A percentile compares a stretch with the other conserved stretches of the same genome.
Conservation (phyloP, 2,329 filamentous ascomycete species). For the Gliomastix tumulicola region DNA sequence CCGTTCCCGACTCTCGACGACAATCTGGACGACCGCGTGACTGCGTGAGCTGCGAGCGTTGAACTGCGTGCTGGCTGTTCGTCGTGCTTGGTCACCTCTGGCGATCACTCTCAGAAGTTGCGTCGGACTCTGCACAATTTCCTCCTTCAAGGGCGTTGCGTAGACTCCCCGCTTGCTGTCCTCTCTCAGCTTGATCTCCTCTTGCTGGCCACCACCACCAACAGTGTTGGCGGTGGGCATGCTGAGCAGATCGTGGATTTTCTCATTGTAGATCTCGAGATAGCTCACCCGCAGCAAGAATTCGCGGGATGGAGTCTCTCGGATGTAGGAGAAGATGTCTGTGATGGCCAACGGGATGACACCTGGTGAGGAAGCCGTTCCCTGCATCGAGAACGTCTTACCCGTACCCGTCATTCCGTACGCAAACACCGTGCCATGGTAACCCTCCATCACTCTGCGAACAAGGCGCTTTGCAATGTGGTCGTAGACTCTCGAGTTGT, state of each 20-base stretch:
- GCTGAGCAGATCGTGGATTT: slow-evolving; percentile 86
- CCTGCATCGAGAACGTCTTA: slow-evolving; percentile 99
- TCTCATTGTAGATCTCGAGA: slow-evolving; percentile 98
- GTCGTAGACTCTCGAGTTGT: slow-evolving; percentile 93
- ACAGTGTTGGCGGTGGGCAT: slow-evolving; percentile 55
- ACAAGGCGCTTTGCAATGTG: slow-evolving; percentile 89
- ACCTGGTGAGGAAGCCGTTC: slow-evolving; percentile 88
- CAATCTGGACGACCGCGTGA: slow-evolving; percentile 97
- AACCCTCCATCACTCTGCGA: slow-evolving; percentile 96
- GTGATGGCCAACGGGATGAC: slow-evolving; percentile 97
- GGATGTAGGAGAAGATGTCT: slow-evolving; percentile 98
- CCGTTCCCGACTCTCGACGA: slow-evolving; percentile 92
- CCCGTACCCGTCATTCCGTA: slow-evolving; percentile 99
- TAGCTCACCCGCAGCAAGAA: slow-evolving; percentile 96
- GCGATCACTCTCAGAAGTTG: slow-evolving; percentile 93
- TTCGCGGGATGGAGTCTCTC: slow-evolving; percentile 89
- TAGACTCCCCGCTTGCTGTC: slow-evolving; percentile 96
- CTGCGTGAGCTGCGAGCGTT: slow-evolving; percentile 94
- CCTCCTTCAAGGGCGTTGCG: slow-evolving; percentile 91
- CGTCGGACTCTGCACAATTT: slow-evolving; percentile 96
- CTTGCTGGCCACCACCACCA: slow-evolving; percentile 53
- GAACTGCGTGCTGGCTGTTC: slow-evolving; percentile 93
- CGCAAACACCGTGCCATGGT: slow-evolving; percentile 95
- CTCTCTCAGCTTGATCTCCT: slow-evolving; percentile 95
- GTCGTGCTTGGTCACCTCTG: slow-evolving; percentile 80